Evolutionary conservation across 2,329 filamentous ascomycete genomes (phyloP), one percentile per base, ranked within the genome.

Genomic region (Xylaria digitata): DNA sequence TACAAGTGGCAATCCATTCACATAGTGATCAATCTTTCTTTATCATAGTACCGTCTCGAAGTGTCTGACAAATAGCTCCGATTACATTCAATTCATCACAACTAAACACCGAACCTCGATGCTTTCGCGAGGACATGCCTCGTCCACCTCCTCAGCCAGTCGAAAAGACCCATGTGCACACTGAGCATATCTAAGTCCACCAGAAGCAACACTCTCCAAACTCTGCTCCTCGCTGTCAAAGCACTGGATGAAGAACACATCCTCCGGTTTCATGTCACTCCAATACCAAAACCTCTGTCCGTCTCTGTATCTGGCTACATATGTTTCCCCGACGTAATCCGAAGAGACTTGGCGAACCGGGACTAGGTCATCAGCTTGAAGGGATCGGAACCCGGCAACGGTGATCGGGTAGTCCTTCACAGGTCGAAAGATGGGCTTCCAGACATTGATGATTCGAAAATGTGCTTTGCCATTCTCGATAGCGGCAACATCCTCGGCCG

Each of bases 381-480:
- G 59, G 23, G 52, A 63, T 6, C 52, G 52, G 32, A 46, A 56
- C 21, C 58, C 59, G 15, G 61, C 61, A 32, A 58, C 21, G n/a
- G 52, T 37, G 2, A 63, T 17, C 7, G 61, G 61, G 26, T 63
- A 45, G 13, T 63, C 61, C 9, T 19, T 21, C 2, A 63, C 45
- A 8, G 43, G 19, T 5, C 34, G 26, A n/a, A 50, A 57, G 8
- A 63, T 5, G 23, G 61, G 61, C n/a, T 58, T 63, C 61, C 61
- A 63, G 13, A 63, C 52, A 19, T 63, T 63, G 26, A 63, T 43
- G n/a, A 63, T 63, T n/a, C 53, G 61, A n/a, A 63, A 63, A 19
- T 57, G 13, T 2, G 53, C 32, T 19, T 63, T 13, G 3, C 61
- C 61, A 9, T 52, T 63, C 34, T 63, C 53, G 15, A 63, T 63